Percentiles rank a stretch among this genome's conserved stretches.
Evolutionary conservation across 2,329 filamentous ascomycete genomes (phyloP).

Genomic region (Tolypocladium tropicale): DNA sequence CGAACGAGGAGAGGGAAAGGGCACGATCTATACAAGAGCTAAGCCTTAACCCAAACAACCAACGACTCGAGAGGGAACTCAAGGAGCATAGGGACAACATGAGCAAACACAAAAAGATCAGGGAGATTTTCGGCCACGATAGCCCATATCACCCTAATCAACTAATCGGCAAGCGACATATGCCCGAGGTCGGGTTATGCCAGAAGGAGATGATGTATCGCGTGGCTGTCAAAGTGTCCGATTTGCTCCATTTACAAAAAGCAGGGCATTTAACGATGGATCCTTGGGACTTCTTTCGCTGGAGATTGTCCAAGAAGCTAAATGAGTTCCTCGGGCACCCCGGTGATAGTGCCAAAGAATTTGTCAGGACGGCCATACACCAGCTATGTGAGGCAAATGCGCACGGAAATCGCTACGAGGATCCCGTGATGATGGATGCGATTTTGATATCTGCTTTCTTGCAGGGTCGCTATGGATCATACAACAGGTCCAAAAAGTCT

Average conservation of each 20-base stretch:
- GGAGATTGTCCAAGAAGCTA: slow-evolving; percentile 16
- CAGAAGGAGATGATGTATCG: slow-evolving; percentile 24
- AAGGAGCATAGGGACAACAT: slow-evolving; percentile 20
- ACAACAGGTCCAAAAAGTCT: slow-evolving; percentile 8
- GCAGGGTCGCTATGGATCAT: slow-evolving; percentile 4
- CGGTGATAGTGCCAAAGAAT: slow-evolving; percentile 2
- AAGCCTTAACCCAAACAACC: slow-evolving; percentile 4
- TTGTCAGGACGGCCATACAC: slow-evolving; percentile 8
- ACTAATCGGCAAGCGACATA: slow-evolving; percentile 19
- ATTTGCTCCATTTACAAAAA: slow-evolving; percentile 15
- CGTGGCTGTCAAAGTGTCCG: slow-evolving; percentile 21
- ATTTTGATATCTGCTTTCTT: slow-evolving; percentile 16
- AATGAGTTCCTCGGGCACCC: slow-evolving; percentile 1
- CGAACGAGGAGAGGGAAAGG: slow-evolving; percentile 7
- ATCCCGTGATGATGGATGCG: slow-evolving; percentile 16
- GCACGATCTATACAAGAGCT: not conserved
- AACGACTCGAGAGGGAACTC: slow-evolving; percentile 1
- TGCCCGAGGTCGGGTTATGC: slow-evolving; percentile 21
- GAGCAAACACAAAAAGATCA: slow-evolving; percentile 21
- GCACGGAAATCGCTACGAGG: slow-evolving; percentile 7
- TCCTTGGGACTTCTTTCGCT: slow-evolving; percentile 26
- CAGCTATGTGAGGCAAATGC: slow-evolving; percentile 7
- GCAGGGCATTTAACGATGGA: slow-evolving; percentile 21
- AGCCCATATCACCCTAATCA: slow-evolving; percentile 26
- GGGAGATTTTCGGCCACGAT: slow-evolving; percentile 20